Percentiles rank a stretch among this genome's conserved stretches.
Evolutionary conservation across 306 rosid genomes (phyloP).

Genomic region (Ceratonia siliqua): DNA sequence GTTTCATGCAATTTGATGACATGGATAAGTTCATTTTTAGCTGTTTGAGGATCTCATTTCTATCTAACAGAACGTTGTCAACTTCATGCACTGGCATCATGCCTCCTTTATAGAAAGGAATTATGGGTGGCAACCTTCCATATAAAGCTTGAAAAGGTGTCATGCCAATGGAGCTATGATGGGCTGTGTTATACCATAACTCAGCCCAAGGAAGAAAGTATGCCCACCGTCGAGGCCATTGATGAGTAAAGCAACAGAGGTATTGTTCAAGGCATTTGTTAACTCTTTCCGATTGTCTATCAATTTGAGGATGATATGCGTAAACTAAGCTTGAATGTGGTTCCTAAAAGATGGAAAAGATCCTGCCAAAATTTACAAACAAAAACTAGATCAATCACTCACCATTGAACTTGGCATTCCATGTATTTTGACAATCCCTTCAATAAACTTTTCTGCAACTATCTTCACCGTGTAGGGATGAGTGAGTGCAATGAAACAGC

Average conservation of each 20-base stretch:
- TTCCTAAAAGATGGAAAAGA: neutral
- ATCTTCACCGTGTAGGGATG: neutral
- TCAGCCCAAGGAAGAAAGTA: neutral
- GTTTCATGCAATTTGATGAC: neutral
- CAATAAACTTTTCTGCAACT: neutral
- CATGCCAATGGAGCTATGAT: neutral
- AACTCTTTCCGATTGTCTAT: neutral
- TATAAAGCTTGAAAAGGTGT: neutral
- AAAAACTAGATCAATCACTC: neutral
- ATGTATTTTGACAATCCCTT: neutral
- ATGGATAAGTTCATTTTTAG: no score
- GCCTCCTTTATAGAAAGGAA: neutral
- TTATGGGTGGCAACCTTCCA: neutral
- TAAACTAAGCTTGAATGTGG: neutral
- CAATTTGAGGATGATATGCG: neutral
- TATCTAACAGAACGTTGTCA: neutral
- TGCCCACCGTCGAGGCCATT: neutral
- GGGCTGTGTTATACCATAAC: neutral
- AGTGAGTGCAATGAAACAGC: neutral
- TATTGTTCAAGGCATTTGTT: neutral
- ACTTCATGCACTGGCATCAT: neutral
- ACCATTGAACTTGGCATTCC: neutral
- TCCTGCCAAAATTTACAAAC: neutral
- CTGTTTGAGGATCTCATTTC: neutral
- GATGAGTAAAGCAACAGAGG: neutral